Percentiles rank a stretch among this genome's conserved stretches.
Conservation (phyloP, 352 stramenopile species). For the Phytophthora vignae region DNA sequence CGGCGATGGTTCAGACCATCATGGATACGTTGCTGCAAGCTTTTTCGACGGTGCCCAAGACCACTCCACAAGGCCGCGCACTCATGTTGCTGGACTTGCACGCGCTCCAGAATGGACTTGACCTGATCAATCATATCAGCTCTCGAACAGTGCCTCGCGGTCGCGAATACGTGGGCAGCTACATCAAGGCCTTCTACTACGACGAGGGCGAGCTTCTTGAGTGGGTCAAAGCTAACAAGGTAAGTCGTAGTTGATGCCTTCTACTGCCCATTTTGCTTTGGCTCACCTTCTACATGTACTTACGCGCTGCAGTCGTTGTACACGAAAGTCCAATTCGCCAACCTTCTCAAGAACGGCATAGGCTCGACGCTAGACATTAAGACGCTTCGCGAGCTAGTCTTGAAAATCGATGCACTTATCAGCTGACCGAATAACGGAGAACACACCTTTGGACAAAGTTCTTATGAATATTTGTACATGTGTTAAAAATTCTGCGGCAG, state of each 20-base stretch:
- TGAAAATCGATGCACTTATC: constrained; percentile 69
- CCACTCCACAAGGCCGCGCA: constrained; percentile 94
- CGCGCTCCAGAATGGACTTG: constrained; percentile 85
- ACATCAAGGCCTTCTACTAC: constrained; percentile 93
- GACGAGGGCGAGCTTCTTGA: constrained; percentile 80
- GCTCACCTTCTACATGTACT: no score
- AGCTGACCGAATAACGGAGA: constrained; percentile 24
- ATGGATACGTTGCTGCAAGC: constrained; percentile 93
- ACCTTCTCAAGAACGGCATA: constrained; percentile 74
- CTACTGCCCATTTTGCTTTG: background rate
- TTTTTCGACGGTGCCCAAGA: constrained; percentile 90
- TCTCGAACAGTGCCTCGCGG: constrained; percentile 53
- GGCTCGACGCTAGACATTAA: constrained; percentile 61
- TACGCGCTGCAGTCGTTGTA: constrained; percentile 52
- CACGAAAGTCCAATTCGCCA: constrained; percentile 66
- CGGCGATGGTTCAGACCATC: constrained; percentile 80
- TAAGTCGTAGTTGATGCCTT: constrained; percentile 24
- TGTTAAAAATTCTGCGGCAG: constrained; percentile 33
- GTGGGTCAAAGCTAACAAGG: constrained; percentile 86
- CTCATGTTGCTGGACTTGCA: constrained; percentile 98
- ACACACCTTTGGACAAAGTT: constrained; percentile 18
- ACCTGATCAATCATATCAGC: constrained; percentile 84
- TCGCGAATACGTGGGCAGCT: constrained; percentile 78
- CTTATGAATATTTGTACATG: constrained; percentile 53
- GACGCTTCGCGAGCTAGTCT: constrained; percentile 65